phyloP scores from a whole-genome alignment of 2,329 filamentous ascomycete genomes.

The Pseudogymnoascus sp. region DNA sequence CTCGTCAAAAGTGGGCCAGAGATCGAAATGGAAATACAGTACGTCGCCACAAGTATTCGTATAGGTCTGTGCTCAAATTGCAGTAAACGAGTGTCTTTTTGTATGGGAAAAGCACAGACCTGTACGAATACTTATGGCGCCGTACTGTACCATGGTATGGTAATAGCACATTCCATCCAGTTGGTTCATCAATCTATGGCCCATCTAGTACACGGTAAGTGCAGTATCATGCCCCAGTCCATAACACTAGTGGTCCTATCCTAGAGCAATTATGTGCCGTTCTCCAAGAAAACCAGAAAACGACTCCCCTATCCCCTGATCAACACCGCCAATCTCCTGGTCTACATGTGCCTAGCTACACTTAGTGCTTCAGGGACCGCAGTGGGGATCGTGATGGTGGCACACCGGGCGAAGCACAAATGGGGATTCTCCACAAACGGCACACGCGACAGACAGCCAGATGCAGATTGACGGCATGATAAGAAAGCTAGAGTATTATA shows the following conservation, averaged over 20 bases:
- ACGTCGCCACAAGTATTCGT: too few species aligned
- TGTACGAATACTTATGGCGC: too few species aligned
- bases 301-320: neutral
- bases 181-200: neutral
- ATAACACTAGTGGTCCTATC: neutral
- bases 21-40: neutral
- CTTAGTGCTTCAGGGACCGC: neutral
- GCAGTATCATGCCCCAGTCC: neutral
- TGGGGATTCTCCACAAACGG: neutral
- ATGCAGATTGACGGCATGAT: neutral
- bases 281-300: neutral
- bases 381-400: neutral
- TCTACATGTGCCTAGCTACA: neutral
- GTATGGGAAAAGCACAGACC: too few species aligned
- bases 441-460: neutral
- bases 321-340: neutral
- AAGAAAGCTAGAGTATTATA: neutral
- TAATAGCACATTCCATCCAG: neutral
- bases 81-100: too few species aligned
- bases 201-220: neutral
- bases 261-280: constrained; percentile 1
- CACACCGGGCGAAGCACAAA: neutral
- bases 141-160: neutral
- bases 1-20: neutral
- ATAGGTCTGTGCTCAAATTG: too few species aligned